Conservation (phyloP, 371 early-diverging fungal species). For the Actinomucor elegans region DNA sequence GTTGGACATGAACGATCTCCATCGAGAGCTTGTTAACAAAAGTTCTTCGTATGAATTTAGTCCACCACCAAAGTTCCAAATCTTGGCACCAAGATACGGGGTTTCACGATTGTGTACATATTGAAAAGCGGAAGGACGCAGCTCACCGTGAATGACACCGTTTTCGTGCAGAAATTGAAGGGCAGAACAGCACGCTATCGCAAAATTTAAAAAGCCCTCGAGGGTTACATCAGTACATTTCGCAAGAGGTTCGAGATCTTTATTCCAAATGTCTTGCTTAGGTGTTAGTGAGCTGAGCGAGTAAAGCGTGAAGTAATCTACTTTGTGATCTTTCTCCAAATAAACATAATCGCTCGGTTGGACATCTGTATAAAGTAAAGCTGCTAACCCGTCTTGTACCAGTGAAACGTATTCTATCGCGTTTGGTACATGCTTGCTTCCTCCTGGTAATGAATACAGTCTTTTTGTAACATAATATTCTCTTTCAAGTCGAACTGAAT, state of each 20-base stretch:
- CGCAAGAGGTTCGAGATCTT: not conserved
- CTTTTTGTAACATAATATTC: slow-evolving; percentile 43
- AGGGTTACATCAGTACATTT: slow-evolving; percentile 14
- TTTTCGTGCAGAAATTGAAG: slow-evolving; percentile 45
- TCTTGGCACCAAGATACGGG: slow-evolving; percentile 24
- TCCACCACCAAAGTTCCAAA: slow-evolving; percentile 43
- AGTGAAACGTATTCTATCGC: slow-evolving; percentile 37
- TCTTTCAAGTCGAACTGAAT: slow-evolving; percentile 38
- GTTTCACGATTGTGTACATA: not conserved
- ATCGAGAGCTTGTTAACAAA: slow-evolving; percentile 34
- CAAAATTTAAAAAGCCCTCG: slow-evolving; percentile 30
- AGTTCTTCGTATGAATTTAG: slow-evolving; percentile 41
- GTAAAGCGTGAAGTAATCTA: slow-evolving; percentile 7
- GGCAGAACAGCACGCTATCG: slow-evolving; percentile 38
- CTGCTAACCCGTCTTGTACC: slow-evolving; percentile 37
- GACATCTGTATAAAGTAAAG: slow-evolving; percentile 30
- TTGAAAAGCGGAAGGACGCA: slow-evolving; percentile 35
- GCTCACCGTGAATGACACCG: slow-evolving; percentile 42
- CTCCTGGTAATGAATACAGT: slow-evolving; percentile 32
- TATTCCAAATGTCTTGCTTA: not conserved
- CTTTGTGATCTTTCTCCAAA: slow-evolving; percentile 2
- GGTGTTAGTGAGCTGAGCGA: not conserved
- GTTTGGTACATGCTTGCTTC: slow-evolving; percentile 29
- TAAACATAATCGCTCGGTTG: slow-evolving; percentile 23
- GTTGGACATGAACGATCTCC: slow-evolving; percentile 26